Evolutionary conservation across 2,329 filamentous ascomycete species (phyloP).

Genomic region (Cercospora sp.): DNA sequence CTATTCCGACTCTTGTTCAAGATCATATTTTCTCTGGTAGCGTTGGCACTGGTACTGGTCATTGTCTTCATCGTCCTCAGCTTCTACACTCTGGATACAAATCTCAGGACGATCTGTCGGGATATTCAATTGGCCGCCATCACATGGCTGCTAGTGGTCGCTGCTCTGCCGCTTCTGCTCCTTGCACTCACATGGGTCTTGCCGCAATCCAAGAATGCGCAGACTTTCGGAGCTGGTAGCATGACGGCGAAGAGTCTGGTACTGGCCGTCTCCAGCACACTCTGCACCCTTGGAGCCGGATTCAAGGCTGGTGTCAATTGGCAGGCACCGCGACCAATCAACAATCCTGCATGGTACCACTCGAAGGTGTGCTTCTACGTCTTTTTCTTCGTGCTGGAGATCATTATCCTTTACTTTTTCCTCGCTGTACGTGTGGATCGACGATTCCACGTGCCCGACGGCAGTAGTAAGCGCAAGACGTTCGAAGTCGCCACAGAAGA

Average conservation of each 20-base stretch:
- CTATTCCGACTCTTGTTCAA: conserved; percentile 17
- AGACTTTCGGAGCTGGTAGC: conserved; percentile 26
- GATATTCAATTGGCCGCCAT: conserved; percentile 28
- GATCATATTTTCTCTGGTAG: conserved; percentile 17
- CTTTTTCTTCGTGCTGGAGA: conserved; percentile 35
- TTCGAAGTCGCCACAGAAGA: conserved; percentile 1
- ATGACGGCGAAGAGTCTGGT: conserved; percentile 26
- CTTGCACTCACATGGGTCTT: conserved; percentile 24
- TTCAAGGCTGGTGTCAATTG: conserved; percentile 35
- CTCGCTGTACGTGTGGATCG: conserved; percentile 31
- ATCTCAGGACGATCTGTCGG: conserved; percentile 18
- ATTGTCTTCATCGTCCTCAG: conserved; percentile 34
- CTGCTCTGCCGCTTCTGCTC: conserved; percentile 28
- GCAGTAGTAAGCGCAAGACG: conserved; percentile 29
- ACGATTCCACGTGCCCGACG: conserved; percentile 35
- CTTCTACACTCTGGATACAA: conserved; percentile 33
- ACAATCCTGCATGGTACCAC: conserved; percentile 36
- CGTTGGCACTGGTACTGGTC: conserved; percentile 28
- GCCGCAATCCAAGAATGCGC: conserved; percentile 16
- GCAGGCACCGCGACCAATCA: conserved; percentile 26
- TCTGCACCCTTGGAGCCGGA: conserved; percentile 29
- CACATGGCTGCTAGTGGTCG: conserved; percentile 31
- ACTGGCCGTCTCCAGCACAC: conserved; percentile 21
- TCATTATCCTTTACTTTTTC: conserved; percentile 35
- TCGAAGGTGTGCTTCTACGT: conserved; percentile 35